Conservation (phyloP, 345 rosid species). For the Citrus cavaleriei region DNA sequence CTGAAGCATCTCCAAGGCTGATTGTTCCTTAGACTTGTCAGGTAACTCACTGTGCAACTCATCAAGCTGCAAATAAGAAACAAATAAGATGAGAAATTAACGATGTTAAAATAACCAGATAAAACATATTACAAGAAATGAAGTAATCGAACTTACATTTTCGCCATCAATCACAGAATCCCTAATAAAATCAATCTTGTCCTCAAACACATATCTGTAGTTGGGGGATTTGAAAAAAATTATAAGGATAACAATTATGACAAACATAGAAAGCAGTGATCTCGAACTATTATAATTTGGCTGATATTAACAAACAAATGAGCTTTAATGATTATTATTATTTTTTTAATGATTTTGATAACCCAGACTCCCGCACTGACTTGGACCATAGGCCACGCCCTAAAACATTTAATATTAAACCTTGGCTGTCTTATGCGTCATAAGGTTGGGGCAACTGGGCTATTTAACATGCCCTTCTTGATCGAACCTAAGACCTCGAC, state of each 20-base stretch:
- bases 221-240: not conserved
- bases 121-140: not conserved
- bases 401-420: no score
- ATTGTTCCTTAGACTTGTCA: slow-evolving; percentile 45
- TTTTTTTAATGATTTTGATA: no score
- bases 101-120: not conserved
- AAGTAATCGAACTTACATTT: slow-evolving; percentile 41
- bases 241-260: not conserved
- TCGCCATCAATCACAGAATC: slow-evolving; percentile 85
- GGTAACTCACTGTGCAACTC: slow-evolving; percentile 32
- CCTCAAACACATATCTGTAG: slow-evolving; percentile 84
- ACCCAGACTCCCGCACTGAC: no score
- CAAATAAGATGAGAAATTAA: not conserved
- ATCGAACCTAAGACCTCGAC: no score
- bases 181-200: slow-evolving; percentile 89
- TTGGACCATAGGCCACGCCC: no score
- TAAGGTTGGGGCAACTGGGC: no score
- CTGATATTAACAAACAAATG: not conserved
- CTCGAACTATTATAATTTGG: not conserved
- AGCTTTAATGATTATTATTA: not conserved
- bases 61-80: slow-evolving; percentile 47
- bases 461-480: no score
- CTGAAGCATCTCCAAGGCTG: slow-evolving; percentile 85
- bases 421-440: no score
- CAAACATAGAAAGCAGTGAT: not conserved